These are phyloP conservation scores for Helianthus tuberosus DNA, from an alignment of 129 eudicot genomes.

Conservation along the genomic window DNA sequence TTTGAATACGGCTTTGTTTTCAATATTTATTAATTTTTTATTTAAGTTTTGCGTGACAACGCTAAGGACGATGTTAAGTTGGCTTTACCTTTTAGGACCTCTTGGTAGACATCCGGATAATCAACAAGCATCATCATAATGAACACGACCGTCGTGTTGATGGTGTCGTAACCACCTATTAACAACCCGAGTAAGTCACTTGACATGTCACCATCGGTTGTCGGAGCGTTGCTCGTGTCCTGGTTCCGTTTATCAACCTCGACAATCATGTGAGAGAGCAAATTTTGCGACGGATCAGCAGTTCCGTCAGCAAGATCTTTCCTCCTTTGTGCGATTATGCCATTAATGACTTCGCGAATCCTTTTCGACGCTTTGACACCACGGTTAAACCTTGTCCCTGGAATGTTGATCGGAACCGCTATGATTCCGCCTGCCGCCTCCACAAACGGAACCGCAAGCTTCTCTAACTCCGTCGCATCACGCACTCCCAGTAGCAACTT, in stretches of 20 bases:
- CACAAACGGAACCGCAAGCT: constrained; percentile 42
- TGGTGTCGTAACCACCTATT: constrained; percentile 47
- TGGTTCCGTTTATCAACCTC: constrained; percentile 39
- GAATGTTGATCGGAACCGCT: constrained; percentile 44
- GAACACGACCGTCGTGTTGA: constrained; percentile 47
- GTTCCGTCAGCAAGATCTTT: constrained; percentile 40
- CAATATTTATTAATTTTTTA: neutral
- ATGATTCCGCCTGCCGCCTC: constrained; percentile 47
- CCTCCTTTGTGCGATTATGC: constrained; percentile 38
- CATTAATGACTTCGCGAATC: constrained; percentile 38
- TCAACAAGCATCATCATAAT: constrained; percentile 49
- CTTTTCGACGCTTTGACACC: constrained; percentile 43
- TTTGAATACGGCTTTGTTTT: neutral
- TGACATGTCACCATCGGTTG: constrained; percentile 42
- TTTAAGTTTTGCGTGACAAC: too few species aligned
- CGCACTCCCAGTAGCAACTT: constrained; percentile 42
- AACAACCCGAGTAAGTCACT: constrained; percentile 43
- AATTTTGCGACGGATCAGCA: constrained; percentile 34
- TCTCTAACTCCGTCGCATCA: constrained; percentile 38
- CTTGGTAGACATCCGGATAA: constrained; percentile 41
- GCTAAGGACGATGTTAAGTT: neutral
- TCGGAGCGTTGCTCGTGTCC: constrained; percentile 29
- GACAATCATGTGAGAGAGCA: constrained; percentile 42
- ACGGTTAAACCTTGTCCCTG: constrained; percentile 44
- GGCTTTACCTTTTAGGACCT: constrained; percentile 39